phyloP scores from a whole-genome alignment of 129 eudicot species.

The Flaveria ramosissima region DNA sequence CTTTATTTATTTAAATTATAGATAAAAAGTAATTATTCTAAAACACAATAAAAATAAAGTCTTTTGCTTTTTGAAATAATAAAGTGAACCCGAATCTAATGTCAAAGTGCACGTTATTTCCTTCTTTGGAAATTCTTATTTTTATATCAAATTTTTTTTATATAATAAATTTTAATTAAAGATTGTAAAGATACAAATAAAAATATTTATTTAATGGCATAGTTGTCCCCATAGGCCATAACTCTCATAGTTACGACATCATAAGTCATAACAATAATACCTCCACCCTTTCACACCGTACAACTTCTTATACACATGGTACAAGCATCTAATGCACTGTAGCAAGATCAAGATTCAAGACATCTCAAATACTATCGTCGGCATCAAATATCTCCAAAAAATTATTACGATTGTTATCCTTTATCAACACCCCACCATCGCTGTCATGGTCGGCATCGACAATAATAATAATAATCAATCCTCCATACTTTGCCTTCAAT shows the following conservation, averaged over 20 bases:
- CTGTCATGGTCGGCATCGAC: conserved; percentile 31
- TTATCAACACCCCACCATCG: conserved; percentile 32
- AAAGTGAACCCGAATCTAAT: background rate
- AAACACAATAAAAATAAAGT: background rate
- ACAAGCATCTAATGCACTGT: conserved; percentile 12
- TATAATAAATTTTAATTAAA: background rate
- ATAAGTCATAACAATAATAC: no score
- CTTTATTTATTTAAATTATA: background rate
- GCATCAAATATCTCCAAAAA: conserved; percentile 18
- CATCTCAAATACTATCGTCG: conserved; percentile 28
- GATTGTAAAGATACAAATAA: background rate
- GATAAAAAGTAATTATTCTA: background rate
- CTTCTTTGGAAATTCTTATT: background rate
- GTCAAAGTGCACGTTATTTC: conserved; percentile 10
- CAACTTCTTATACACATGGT: background rate
- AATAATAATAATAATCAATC: conserved; percentile 30
- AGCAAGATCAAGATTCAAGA: conserved; percentile 27
- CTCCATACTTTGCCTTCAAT: conserved; percentile 23
- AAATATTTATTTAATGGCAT: background rate
- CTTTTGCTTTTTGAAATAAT: background rate
- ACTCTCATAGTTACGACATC: background rate
- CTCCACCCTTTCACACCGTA: background rate
- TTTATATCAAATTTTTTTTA: background rate
- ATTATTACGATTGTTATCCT: conserved; percentile 26
- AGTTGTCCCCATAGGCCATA: background rate